Base-by-base conservation (phyloP, 345 rosid genomes). In the Laguncularia racemosa region DNA sequence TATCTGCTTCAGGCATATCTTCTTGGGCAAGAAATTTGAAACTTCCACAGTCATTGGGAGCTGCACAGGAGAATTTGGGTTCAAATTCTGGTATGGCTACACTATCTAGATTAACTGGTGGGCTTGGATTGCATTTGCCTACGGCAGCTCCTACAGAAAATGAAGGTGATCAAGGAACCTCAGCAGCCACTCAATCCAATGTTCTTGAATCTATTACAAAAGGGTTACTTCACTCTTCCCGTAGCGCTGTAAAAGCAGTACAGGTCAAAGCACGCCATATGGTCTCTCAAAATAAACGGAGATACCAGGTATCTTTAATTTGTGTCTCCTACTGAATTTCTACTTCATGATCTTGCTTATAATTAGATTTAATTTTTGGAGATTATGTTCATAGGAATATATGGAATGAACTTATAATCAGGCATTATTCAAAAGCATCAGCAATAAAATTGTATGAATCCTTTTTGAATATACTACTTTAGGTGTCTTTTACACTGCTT, bases 261-360 rank as follows among this genome's bases (percentile, higher is more conserved):
- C 96, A 91, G 76, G 89, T 85, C 72, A 91, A 85, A 81, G 96
- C 98, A 55, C 82, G 98, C 14, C 98, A 86, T 58, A 80, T 85
- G 55, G 96, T 89, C 58, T 92, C 98, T 51, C 98, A 92, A 75
- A 92, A 92, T 60, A 92, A 92, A 67, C 64, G 98, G 71, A 89
- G 98, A 81, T 92, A 81, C 73, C 97, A 89, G 98, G 98, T 86
- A n/a, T 23, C 48, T 19, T 28, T 33, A 6, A 33, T 33, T 10
- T 33, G 26, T 28, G 26, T 28, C 13, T 7, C 13, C 33, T 19
- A 19, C 54, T 18, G 13, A 20, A 19, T 51, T 51, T 18, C 26
- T 19, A 51, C 14, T 51, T 28, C 26, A 12, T 51, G 54, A 19
- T 51, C 40, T 26, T 33, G 40, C 40, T 33, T 33, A 33, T 33